phyloP scores from a whole-genome alignment of 2,329 filamentous ascomycete species.

The Penicillium crustosum region DNA sequence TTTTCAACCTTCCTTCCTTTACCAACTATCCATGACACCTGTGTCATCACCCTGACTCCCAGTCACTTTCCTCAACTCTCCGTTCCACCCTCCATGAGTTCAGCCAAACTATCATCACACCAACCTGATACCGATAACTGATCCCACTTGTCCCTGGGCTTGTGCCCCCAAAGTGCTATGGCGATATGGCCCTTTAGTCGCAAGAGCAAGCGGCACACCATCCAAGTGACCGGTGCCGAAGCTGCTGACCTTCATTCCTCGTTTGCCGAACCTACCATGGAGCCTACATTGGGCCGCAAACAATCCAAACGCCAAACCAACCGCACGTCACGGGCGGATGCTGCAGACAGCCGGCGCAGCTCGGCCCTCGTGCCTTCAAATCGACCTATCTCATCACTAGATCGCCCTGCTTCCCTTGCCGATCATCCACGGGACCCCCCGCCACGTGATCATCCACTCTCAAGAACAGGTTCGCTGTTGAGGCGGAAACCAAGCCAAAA shows the following conservation, averaged over 20 bases:
- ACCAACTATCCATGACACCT: not conserved
- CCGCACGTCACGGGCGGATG: constrained; percentile 28
- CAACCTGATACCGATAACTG: constrained; percentile 21
- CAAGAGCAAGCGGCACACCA: constrained; percentile 66
- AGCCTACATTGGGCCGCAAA: constrained; percentile 31
- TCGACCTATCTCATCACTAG: constrained; percentile 20
- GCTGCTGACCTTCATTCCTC: constrained; percentile 37
- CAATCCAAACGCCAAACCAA: constrained; percentile 38
- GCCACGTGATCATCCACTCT: constrained; percentile 38
- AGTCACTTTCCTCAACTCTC: not conserved
- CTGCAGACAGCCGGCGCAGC: constrained; percentile 21
- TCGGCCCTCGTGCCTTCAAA: constrained; percentile 14
- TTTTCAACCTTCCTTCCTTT: constrained; percentile 5
- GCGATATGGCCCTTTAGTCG: constrained; percentile 81
- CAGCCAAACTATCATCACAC: constrained; percentile 21
- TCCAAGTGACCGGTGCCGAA: constrained; percentile 56
- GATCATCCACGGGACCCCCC: constrained; percentile 17
- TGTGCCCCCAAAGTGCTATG: constrained; percentile 52
- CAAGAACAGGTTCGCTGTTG: constrained; percentile 51
- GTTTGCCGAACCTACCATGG: constrained; percentile 33
- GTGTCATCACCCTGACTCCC: not conserved
- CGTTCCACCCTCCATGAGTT: constrained; percentile 29
- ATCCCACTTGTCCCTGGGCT: constrained; percentile 15
- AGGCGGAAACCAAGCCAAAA: constrained; percentile 60
- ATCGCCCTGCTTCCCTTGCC: constrained; percentile 24